Conservation (phyloP, 1,284 basidiomycete genomes). For the Peniophora sp. region DNA sequence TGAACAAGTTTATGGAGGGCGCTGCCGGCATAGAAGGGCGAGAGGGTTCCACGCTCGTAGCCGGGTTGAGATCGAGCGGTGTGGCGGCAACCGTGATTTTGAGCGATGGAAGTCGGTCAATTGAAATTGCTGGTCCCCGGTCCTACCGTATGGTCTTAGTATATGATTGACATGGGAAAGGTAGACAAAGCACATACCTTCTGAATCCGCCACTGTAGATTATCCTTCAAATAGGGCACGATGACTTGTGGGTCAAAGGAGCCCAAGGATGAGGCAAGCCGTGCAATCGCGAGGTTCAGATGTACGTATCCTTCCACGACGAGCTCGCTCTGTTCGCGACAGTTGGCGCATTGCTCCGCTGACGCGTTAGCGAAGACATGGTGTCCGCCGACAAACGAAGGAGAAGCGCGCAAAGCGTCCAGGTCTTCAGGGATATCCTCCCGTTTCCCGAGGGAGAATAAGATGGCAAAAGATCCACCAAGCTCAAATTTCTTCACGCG, state of each 20-base stretch:
- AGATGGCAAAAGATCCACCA: conserved; percentile 30
- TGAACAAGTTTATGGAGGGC: too few relatives aligned
- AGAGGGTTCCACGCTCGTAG: too few relatives aligned
- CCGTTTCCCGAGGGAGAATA: conserved; percentile 37
- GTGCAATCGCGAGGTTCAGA: conserved; percentile 27
- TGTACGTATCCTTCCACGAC: conserved; percentile 48
- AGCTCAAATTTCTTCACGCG: conserved; percentile 33
- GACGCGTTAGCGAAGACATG: conserved; percentile 22
- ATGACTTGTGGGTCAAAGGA: conserved; percentile 28
- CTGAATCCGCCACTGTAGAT: conserved; percentile 26
- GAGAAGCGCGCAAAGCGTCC: conserved; percentile 22
- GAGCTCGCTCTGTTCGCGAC: conserved; percentile 18
- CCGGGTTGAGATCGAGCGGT: background rate
- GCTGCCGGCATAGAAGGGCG: too few relatives aligned
- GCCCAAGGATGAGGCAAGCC: conserved; percentile 13
- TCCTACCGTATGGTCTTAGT: conserved; percentile 6
- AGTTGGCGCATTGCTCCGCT: conserved; percentile 32
- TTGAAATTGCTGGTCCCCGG: background rate
- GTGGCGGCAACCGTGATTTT: background rate
- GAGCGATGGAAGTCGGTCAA: background rate
- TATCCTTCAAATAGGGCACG: conserved; percentile 26
- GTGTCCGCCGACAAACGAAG: background rate
- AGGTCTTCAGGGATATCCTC: conserved; percentile 24
- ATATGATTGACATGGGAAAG: too few relatives aligned
- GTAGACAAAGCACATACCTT: too few relatives aligned